phyloP scores from a whole-genome alignment of 106 monocot species.

The Allium cepa region DNA sequence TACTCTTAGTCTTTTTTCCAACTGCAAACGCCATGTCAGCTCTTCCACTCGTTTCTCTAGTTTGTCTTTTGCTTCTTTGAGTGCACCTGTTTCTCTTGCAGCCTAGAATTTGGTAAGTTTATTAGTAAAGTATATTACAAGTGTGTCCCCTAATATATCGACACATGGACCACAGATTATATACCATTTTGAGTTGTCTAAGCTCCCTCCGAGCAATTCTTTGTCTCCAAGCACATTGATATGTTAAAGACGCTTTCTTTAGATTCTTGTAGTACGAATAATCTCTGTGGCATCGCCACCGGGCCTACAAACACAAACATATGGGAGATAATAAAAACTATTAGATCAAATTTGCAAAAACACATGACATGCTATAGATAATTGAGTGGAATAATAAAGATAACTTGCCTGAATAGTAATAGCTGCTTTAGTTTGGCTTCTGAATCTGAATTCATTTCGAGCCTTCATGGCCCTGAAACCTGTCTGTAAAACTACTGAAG shows the following conservation, averaged over 20 bases:
- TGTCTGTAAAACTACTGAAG: conserved; percentile 58
- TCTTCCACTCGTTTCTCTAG: conserved; percentile 92
- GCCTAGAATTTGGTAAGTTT: conserved; percentile 35
- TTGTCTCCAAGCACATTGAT: conserved; percentile 91
- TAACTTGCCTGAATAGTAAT: conserved; percentile 57
- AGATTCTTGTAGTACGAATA: conserved; percentile 52
- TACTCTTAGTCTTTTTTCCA: conserved; percentile 81
- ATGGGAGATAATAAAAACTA: not conserved
- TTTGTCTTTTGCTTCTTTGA: conserved; percentile 90
- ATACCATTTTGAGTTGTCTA: conserved; percentile 79
- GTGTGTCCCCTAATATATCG: not conserved
- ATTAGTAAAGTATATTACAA: not conserved
- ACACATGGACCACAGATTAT: not conserved
- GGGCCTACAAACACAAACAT: conserved; percentile 30
- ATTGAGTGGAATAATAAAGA: not conserved
- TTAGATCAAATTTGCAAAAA: not conserved
- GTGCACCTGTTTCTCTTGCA: conserved; percentile 89
- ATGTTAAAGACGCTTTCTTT: conserved; percentile 49
- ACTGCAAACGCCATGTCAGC: conserved; percentile 66
- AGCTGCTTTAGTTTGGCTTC: conserved; percentile 72
- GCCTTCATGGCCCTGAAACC: conserved; percentile 72
- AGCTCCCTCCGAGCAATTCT: conserved; percentile 80
- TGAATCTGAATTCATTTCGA: conserved; percentile 65
- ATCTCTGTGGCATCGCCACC: conserved; percentile 71
- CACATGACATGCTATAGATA: too few species aligned